Percentiles rank a stretch among this genome's conserved stretches.
Evolutionary conservation across 192 early-diverging fungal species (phyloP).

Genomic region (Coemansia sp.): DNA sequence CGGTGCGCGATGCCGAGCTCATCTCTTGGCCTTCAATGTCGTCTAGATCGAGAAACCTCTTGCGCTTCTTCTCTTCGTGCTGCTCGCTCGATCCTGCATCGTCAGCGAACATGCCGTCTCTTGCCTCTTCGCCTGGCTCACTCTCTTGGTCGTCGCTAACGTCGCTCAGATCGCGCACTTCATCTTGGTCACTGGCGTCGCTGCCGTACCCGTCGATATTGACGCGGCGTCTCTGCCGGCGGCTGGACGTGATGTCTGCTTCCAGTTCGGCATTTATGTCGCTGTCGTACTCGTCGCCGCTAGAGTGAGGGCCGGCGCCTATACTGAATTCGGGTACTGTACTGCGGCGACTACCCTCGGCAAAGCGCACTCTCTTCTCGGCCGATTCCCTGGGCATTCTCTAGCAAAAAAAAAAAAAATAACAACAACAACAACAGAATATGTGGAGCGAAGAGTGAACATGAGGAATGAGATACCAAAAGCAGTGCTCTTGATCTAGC

Average conservation of each 20-base stretch:
- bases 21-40: constrained; percentile 62
- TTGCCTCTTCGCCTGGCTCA: neutral
- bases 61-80: constrained; percentile 16
- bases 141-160: constrained; percentile 33
- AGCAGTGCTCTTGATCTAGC: no score
- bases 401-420: neutral
- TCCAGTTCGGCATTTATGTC: constrained; percentile 32
- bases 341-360: neutral
- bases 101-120: constrained; percentile 63
- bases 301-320: neutral
- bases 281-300: constrained; percentile 10
- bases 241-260: constrained; percentile 31
- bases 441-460: no score
- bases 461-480: no score
- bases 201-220: constrained; percentile 38
- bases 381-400: neutral
- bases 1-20: constrained; percentile 26
- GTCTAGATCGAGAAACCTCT: constrained; percentile 54
- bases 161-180: constrained; percentile 32
- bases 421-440: no score
- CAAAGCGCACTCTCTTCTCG: neutral
- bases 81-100: constrained; percentile 5
- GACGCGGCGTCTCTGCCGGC: constrained; percentile 9
- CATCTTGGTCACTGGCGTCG: constrained; percentile 37
- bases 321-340: neutral